These are phyloP conservation scores for Mucor saturninus DNA, from an alignment of 371 early-diverging fungal genomes.

Conservation along the genomic window DNA sequence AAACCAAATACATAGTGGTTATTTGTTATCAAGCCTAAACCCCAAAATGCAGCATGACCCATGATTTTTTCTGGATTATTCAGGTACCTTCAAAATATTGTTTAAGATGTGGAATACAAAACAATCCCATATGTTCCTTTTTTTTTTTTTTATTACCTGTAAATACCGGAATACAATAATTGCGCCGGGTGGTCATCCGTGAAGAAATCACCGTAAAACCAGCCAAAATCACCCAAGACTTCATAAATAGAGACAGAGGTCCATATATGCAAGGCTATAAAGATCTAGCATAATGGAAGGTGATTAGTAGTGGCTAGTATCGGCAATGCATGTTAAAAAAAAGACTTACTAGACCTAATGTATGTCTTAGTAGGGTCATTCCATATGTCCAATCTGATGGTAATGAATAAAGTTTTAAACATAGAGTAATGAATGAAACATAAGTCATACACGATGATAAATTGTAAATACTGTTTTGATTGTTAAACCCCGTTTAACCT, in stretches of 20 bases:
- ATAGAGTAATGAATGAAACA: constrained; percentile 78
- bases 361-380: constrained; percentile 75
- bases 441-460: constrained; percentile 87
- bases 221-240: constrained; percentile 93
- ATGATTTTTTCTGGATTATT: constrained; percentile 94
- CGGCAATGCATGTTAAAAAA: neutral
- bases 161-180: constrained; percentile 84
- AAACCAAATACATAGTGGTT: constrained; percentile 79
- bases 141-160: constrained; percentile 53
- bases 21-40: constrained; percentile 82
- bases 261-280: constrained; percentile 88
- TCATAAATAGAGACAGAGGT: constrained; percentile 88
- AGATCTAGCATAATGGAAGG: constrained; percentile 23
- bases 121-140: neutral
- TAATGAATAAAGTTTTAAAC: constrained; percentile 71
- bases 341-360: constrained; percentile 58
- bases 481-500: neutral
- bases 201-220: constrained; percentile 90
- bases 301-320: neutral
- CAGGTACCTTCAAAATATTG: constrained; percentile 42
- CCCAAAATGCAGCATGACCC: constrained; percentile 91
- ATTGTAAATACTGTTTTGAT: constrained; percentile 73
- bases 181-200: constrained; percentile 68
- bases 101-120: neutral
- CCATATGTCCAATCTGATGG: constrained; percentile 78